A percentile compares a stretch with the other conserved stretches of the same genome.
Evolutionary conservation across 805 yeast genomes (phyloP).

Genomic region (Yamadazyma insecticola): DNA sequence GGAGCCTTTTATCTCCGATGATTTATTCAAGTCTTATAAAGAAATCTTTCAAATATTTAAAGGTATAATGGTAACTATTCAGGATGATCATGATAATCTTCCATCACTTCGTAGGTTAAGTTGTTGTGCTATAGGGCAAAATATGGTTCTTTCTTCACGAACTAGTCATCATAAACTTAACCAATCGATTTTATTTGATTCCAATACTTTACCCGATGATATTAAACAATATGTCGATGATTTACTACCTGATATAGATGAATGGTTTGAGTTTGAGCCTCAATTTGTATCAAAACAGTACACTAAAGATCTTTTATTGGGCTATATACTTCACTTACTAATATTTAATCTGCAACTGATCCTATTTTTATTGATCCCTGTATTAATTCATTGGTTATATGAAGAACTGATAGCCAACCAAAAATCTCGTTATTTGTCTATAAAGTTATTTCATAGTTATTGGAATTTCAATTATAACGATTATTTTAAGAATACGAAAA

Average conservation of each 20-base stretch:
- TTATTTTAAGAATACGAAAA: slow-evolving; percentile 11
- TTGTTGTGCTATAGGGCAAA: slow-evolving; percentile 25
- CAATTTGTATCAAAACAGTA: slow-evolving; percentile 14
- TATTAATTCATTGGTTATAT: slow-evolving; percentile 32
- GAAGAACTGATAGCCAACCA: slow-evolving; percentile 18
- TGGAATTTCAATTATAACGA: slow-evolving; percentile 16
- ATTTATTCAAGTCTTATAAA: slow-evolving; percentile 21
- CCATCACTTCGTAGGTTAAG: slow-evolving; percentile 4
- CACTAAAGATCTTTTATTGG: slow-evolving; percentile 22
- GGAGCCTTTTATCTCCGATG: slow-evolving; percentile 21
- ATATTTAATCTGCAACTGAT: slow-evolving; percentile 29
- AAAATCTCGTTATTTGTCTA: slow-evolving; percentile 6
- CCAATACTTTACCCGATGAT: slow-evolving; percentile 20
- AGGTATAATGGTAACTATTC: slow-evolving; percentile 15
- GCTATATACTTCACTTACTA: slow-evolving; percentile 31
- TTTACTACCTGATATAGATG: slow-evolving; percentile 30
- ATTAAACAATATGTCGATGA: slow-evolving; percentile 17
- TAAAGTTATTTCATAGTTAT: slow-evolving; percentile 17
- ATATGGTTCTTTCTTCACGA: slow-evolving; percentile 29
- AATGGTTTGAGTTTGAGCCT: slow-evolving; percentile 34
- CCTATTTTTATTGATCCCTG: slow-evolving; percentile 29
- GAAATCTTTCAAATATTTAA: slow-evolving; percentile 30
- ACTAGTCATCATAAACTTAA: slow-evolving; percentile 30
- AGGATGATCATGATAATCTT: neutral
- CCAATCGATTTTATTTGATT: slow-evolving; percentile 23